Evolutionary conservation across 768 basidiomycete species (phyloP), one percentile per base, ranked within the genome.

Genomic region (Amanita molliuscula): DNA sequence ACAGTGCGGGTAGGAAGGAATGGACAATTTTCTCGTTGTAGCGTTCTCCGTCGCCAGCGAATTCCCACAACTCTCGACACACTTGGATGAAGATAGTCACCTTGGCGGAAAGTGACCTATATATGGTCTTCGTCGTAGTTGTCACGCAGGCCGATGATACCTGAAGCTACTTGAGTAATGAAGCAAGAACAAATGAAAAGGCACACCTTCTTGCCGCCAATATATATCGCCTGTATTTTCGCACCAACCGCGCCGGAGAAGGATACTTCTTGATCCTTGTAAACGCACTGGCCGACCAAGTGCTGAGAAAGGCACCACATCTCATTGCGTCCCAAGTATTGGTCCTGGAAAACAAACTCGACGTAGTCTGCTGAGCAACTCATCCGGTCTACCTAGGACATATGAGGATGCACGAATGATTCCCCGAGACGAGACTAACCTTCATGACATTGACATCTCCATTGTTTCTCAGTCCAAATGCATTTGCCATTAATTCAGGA

Each of bases 1-100:
- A 93, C 3, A 98, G 76, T 11, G 86, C 78, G 1, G 95, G 93
- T 6, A 99, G 78, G 69, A 97, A 97, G 3, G 93, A 90, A 62
- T 97, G 93, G 2, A 95, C 86, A n/a, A 95, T 88, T 68, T 98
- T 98, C 63, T 98, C 96, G 61, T 90, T 86, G 66, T 86, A 92
- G 4, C 94, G 80, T 63, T 96, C 93, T 20, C 96, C 96, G 54
- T 98, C 96, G 31, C 89, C 92, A 20, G 93, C 79, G 61, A 98
- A 98, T 59, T 96, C 89, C 90, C 91, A 98, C 48, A 96, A 79
- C 61, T 98, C 96, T 43, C 84, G 80, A 62, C 92, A 95, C 13
- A 99, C 87, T 72, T 97, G 94, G 43, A 99, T 91, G 64, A 96
- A 95, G 50, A 98, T 84, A 16, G 89, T 96, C 31, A 86, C 77